Conservation (phyloP, 257 asterid genomes). For the Datura wrightii region DNA sequence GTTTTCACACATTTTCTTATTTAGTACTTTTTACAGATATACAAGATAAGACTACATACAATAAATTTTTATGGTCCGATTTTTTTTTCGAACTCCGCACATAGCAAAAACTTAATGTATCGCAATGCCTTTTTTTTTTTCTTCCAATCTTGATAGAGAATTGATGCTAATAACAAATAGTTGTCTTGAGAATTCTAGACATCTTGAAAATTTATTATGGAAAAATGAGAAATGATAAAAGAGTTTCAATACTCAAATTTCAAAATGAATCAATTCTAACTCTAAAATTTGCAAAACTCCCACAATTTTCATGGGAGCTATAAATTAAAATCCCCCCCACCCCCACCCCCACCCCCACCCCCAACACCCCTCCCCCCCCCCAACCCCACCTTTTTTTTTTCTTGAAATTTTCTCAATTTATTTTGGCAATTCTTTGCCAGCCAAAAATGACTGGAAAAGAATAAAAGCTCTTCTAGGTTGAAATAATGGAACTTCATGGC, state of each 20-base stretch:
- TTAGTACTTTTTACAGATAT: too few relatives aligned
- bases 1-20: too few relatives aligned
- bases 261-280: slow-evolving; percentile 47
- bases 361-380: too few relatives aligned
- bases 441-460: slow-evolving; percentile 71
- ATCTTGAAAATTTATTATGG: not conserved
- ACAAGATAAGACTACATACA: too few relatives aligned
- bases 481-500: slow-evolving; percentile 87
- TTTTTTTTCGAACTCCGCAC: too few relatives aligned
- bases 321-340: slow-evolving; percentile 24
- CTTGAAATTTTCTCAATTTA: slow-evolving; percentile 39
- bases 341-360: too few relatives aligned
- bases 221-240: slow-evolving; percentile 7
- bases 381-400: slow-evolving; percentile 65
- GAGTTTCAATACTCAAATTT: slow-evolving; percentile 41
- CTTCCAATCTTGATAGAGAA: not conserved
- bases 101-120: too few relatives aligned
- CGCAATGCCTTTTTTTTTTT: too few relatives aligned
- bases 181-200: not conserved
- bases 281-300: slow-evolving; percentile 36
- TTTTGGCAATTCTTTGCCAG: slow-evolving; percentile 70
- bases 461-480: slow-evolving; percentile 70
- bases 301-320: slow-evolving; percentile 35
- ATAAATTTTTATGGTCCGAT: too few relatives aligned
- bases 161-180: not conserved